Base-by-base conservation (phyloP, 1,139 yeast species). In the Protomyces macrosporus region DNA sequence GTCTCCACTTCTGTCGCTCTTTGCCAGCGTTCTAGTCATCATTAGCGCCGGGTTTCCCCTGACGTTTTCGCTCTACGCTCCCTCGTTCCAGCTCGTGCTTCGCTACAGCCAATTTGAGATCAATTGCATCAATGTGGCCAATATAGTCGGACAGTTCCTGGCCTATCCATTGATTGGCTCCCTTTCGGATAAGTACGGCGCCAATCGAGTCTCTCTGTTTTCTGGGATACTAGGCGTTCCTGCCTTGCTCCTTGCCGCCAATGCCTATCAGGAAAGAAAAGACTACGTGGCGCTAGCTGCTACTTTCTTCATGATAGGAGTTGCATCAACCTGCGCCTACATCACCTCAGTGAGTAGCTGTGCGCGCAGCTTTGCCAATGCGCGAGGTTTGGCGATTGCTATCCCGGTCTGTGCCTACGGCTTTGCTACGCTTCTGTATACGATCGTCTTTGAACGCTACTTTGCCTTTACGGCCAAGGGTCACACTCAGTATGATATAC, bases 91-190 rank as follows among this genome's bases (percentile, higher is more conserved):
- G 42, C 12, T 37, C 14, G 36, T 52, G 14, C 37, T 58, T 32
- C 56, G 62, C 51, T 58, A 34, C 45, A 7, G 56, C 33, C 62
- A 58, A 55, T 34, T 40, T 5, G 45, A 58, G 33, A 42, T 58
- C 40, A 58, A 58, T 30, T 33, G 56, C n/a, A 34, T 58, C 52
- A 58, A 58, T 52, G 53, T 58, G n/a, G 53, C 56, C 45, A 58
- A 52, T 34, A 40, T 58, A n/a, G 12, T 58, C 16, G 62, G 62
- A 1, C 62, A 58, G 16, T 58, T 58, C 35, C 10, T 58, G 14
- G n/a, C 32, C 14, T 58, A 58, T 52, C 62, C 62, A 7, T 16
- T 58, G 30, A 42, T 58, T 33, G 62, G 62, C 4, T 9, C 45
- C 5, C 45, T 45, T 16, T 58, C 62, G 48, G 62, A 58, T 14